Conservation (phyloP, 805 yeast species). For the Blastobotrys americana region DNA sequence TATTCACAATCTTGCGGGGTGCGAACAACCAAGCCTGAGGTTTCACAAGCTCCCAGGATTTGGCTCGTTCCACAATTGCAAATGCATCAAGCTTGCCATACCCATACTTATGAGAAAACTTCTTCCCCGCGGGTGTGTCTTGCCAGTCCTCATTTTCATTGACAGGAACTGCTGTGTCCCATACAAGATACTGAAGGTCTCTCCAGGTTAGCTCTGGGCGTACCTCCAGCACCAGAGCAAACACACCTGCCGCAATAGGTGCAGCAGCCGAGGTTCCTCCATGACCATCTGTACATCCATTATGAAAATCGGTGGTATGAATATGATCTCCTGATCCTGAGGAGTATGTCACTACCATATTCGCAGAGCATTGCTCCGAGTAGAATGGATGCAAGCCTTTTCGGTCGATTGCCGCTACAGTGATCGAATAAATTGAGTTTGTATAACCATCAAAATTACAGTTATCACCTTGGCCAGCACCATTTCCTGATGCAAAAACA, state of each 20-base stretch:
- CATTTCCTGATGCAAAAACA: slow-evolving; percentile 96
- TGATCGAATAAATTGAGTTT: slow-evolving; percentile 87
- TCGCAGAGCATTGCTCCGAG: slow-evolving; percentile 91
- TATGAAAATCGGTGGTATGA: slow-evolving; percentile 74
- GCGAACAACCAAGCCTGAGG: slow-evolving; percentile 80
- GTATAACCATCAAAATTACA: slow-evolving; percentile 98
- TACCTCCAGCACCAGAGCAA: slow-evolving; percentile 70
- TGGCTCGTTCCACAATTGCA: slow-evolving; percentile 62
- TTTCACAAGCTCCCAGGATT: slow-evolving; percentile 73
- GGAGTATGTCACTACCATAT: slow-evolving; percentile 85
- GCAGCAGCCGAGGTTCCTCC: slow-evolving; percentile 99
- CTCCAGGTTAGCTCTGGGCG: slow-evolving; percentile 93
- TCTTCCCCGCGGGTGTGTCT: slow-evolving; percentile 54
- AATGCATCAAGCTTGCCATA: slow-evolving; percentile 88
- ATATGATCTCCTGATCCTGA: slow-evolving; percentile 88
- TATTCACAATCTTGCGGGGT: slow-evolving; percentile 34
- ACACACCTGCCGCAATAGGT: slow-evolving; percentile 95
- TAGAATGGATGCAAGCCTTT: slow-evolving; percentile 82
- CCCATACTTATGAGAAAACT: slow-evolving; percentile 81
- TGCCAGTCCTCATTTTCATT: slow-evolving; percentile 68
- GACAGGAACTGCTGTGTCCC: slow-evolving; percentile 62
- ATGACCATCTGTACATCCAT: slow-evolving; percentile 63
- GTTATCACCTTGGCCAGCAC: slow-evolving; percentile 73
- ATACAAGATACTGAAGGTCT: slow-evolving; percentile 80
- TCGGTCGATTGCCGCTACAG: slow-evolving; percentile 89